Conservation (phyloP, 2,329 filamentous ascomycete genomes). For the Aspergillus neoniger region DNA sequence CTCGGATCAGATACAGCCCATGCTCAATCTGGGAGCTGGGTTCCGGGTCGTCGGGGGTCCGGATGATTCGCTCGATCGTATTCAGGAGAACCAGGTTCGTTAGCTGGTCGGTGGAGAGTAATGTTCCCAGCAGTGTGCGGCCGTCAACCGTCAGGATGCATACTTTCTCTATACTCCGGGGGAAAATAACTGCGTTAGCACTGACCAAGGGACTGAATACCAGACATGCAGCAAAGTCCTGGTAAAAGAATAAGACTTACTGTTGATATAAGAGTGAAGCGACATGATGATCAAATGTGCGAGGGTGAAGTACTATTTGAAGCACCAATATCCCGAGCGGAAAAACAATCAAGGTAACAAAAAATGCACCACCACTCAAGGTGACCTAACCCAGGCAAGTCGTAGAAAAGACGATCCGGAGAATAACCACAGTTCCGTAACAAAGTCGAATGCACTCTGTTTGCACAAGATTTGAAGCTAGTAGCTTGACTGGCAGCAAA, state of each 20-base stretch:
- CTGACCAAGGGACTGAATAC: background rate
- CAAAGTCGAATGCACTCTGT: background rate
- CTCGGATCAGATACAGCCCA: constrained; percentile 87
- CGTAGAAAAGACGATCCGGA: background rate
- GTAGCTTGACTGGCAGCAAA: constrained; percentile 1
- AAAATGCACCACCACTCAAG: background rate
- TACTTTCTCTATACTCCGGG: constrained; percentile 70
- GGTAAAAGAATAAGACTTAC: too few relatives aligned
- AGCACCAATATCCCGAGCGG: background rate
- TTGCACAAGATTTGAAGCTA: background rate
- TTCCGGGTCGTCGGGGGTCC: constrained; percentile 78
- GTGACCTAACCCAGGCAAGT: too few relatives aligned
- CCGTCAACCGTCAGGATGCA: constrained; percentile 90
- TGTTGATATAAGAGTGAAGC: constrained; percentile 56
- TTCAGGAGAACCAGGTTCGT: constrained; percentile 88
- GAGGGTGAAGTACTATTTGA: background rate
- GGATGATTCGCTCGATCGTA: constrained; percentile 87
- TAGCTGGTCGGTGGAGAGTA: constrained; percentile 83
- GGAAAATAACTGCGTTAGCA: too few relatives aligned
- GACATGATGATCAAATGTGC: constrained; percentile 46
- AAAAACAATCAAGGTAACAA: background rate
- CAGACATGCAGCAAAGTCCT: too few relatives aligned
- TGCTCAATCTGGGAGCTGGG: constrained; percentile 77
- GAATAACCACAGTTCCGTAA: background rate
- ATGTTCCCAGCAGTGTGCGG: constrained; percentile 77